phyloP scores from a whole-genome alignment of 345 rosid species.

The Hibiscus tridactylites region DNA sequence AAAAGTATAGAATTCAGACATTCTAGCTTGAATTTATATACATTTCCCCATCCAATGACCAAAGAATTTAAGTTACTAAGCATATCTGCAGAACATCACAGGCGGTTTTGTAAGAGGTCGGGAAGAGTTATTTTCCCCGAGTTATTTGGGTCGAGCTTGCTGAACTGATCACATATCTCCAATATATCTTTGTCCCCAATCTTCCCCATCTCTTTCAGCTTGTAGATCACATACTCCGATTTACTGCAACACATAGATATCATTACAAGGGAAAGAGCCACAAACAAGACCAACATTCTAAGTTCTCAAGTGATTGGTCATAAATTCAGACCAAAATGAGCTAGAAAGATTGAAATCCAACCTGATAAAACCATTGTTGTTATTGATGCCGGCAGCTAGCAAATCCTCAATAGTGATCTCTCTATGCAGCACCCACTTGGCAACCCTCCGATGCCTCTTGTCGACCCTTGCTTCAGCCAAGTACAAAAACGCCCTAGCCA shows the following conservation, averaged over 20 bases:
- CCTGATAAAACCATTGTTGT: neutral
- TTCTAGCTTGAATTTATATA: neutral
- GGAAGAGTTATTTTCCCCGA: constrained; percentile 47
- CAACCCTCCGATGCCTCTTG: neutral
- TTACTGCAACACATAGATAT: neutral
- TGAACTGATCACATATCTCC: constrained; percentile 49
- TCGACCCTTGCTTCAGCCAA: neutral
- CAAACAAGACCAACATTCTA: no score
- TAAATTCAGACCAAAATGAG: no score
- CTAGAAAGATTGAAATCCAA: neutral
- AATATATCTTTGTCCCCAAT: constrained; percentile 41
- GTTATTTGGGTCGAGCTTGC: constrained; percentile 50
- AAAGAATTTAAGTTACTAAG: no score
- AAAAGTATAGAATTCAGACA: neutral
- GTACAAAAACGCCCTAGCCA: neutral
- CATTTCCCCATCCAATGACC: neutral
- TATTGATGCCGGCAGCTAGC: neutral
- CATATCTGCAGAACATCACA: neutral
- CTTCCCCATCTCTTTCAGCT: neutral
- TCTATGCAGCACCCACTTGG: neutral
- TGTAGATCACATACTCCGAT: neutral
- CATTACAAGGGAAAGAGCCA: no score
- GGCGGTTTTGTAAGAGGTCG: constrained; percentile 32
- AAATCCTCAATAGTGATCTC: neutral
- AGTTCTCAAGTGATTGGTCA: no score